Evolutionary conservation across 441 rosid genomes (phyloP).

Genomic region (Isatis lusitanica): DNA sequence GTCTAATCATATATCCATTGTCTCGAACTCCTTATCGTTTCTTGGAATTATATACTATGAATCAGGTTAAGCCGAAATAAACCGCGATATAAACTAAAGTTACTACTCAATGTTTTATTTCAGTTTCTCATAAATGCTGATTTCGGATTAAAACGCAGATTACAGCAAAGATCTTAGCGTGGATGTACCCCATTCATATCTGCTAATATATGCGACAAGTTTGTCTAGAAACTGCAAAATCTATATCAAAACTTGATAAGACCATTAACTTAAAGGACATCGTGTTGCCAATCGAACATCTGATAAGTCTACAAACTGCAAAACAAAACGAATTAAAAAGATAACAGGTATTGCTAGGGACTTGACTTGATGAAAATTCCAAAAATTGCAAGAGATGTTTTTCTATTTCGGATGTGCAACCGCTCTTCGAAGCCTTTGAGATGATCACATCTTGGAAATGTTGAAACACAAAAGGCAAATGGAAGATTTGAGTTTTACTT

Average conservation of each 20-base stretch:
- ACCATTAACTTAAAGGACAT: slow-evolving; percentile 12
- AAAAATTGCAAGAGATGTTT: not conserved
- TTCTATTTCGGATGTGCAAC: slow-evolving; percentile 15
- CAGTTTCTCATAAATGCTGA: not conserved
- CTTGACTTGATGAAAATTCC: slow-evolving; percentile 12
- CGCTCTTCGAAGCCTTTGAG: slow-evolving; percentile 20
- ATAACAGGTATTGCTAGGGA: slow-evolving; percentile 16
- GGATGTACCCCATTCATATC: not conserved
- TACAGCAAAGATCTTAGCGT: not conserved
- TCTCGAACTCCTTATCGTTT: too few relatives aligned
- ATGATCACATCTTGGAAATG: slow-evolving; percentile 10
- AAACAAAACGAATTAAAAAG: slow-evolving; percentile 12
- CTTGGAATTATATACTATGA: not conserved
- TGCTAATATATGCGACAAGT: not conserved
- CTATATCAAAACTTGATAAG: slow-evolving; percentile 15
- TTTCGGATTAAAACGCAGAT: not conserved
- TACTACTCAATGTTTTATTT: not conserved
- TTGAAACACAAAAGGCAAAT: not conserved
- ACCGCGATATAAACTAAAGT: not conserved
- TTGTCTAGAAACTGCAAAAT: not conserved
- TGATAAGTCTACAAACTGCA: slow-evolving; percentile 28
- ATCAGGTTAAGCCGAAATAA: not conserved
- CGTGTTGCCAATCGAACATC: slow-evolving; percentile 10
- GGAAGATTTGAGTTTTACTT: slow-evolving; percentile 13
- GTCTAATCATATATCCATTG: not conserved